Evolutionary conservation across 495 filamentous ascomycete genomes (phyloP), one percentile per base, ranked within the genome.

Genomic region (Xylaria telfairii): DNA sequence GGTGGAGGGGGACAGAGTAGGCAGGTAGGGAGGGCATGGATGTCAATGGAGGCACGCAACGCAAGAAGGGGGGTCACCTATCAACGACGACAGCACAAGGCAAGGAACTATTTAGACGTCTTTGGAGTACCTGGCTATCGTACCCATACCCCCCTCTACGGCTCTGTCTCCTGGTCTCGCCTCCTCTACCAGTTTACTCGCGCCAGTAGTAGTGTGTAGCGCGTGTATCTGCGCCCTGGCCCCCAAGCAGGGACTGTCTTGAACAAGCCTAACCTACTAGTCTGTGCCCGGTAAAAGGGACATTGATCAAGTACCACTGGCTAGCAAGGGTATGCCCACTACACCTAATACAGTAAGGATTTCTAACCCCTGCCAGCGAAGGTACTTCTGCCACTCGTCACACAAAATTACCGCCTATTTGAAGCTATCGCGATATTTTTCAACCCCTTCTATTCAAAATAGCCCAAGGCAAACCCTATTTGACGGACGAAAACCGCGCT

Each of bases 1-100:
- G 59, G 57, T 60, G 70, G 73, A 77, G 75, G 74, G 73, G 61
- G 64, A 72, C 75, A 68, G 75, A 76, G 77, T 77, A 79, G 75
- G 77, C 75, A 79, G 77, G 77, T 79, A 76, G 69, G 73, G 74
- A 73, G 49, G 75, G 71, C 77, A 77, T 79, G 77, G 77, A 77
- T 77, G 73, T 39, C 71, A 71, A 77, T 76, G 75, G 75, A 77
- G 77, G 73, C 75, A 77, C 75, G 77, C 68, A 63, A 65, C n/a
- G n/a, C n/a, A n/a, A n/a, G 47, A 59, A 70, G 39, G 68, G 68
- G 61, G 61, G 57, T 70, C 49, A 57, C 68, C 68, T 70, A 70
- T 70, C 68, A 65, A 65, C 61, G 60, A 65, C 61, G 60, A 59
- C 47, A 46, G 15, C 62, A 24, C 26, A 26, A 39, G 49, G 73